phyloP scores from a whole-genome alignment of 176 grass and related monocot species.

The Elaeis guineensis region DNA sequence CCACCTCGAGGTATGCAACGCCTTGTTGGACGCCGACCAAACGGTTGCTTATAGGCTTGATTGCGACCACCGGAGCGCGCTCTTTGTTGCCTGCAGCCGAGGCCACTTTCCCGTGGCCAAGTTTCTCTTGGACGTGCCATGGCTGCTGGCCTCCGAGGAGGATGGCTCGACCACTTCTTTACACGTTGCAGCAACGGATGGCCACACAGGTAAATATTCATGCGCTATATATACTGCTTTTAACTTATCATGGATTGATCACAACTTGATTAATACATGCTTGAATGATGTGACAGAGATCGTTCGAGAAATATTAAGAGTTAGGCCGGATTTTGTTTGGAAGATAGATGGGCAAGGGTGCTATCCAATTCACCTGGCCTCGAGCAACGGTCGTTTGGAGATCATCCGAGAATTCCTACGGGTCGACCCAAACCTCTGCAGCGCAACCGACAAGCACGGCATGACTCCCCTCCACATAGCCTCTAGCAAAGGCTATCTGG shows the following conservation, averaged over 20 bases:
- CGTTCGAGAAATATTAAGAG: not conserved
- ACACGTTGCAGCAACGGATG: not conserved
- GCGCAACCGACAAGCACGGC: not conserved
- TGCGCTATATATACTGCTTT: not conserved
- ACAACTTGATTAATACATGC: not conserved
- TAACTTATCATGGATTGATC: not conserved
- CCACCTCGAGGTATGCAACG: too few relatives aligned
- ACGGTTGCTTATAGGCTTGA: not conserved
- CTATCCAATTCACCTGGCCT: not conserved
- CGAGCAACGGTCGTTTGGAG: not conserved
- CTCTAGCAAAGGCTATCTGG: constrained; percentile 1
- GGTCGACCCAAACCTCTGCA: not conserved
- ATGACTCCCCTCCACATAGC: not conserved
- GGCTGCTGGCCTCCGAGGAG: not conserved
- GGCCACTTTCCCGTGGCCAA: not conserved
- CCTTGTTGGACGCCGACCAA: not conserved
- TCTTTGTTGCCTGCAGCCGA: not conserved
- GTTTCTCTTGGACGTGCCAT: not conserved
- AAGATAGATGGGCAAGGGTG: not conserved
- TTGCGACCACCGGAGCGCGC: not conserved
- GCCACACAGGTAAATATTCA: not conserved
- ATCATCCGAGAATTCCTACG: not conserved
- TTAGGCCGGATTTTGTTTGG: not conserved
- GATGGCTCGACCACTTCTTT: not conserved
- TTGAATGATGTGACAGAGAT: not conserved